Evolutionary conservation across 495 filamentous ascomycete genomes (phyloP).

Genomic region (Cercophora scortea): DNA sequence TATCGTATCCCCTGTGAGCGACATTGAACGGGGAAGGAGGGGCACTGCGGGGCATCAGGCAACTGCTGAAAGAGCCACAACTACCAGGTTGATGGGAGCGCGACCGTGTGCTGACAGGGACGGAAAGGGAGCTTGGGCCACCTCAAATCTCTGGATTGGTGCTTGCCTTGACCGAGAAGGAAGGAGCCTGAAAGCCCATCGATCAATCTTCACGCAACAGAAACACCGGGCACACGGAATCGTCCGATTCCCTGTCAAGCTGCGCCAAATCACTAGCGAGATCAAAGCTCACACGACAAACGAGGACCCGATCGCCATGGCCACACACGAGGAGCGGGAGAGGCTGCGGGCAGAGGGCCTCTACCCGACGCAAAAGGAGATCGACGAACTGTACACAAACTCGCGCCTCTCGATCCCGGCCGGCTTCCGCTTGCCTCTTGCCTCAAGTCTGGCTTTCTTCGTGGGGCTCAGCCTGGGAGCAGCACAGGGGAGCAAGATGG

Average conservation of each 20-base stretch:
- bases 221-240: too few relatives aligned
- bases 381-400: conserved; percentile 18
- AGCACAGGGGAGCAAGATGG: conserved; percentile 61
- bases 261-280: not conserved
- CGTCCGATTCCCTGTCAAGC: not conserved
- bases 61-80: too few relatives aligned
- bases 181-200: not conserved
- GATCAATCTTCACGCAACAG: too few relatives aligned
- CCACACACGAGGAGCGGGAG: not conserved
- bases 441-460: conserved; percentile 49
- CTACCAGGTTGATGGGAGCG: too few relatives aligned
- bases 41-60: too few relatives aligned
- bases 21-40: too few relatives aligned
- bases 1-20: too few relatives aligned
- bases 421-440: conserved; percentile 54
- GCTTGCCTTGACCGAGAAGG: not conserved
- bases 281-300: too few relatives aligned
- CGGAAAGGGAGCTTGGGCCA: conserved; percentile 17
- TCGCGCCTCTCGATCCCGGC: conserved; percentile 55
- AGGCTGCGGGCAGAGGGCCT: conserved; percentile 3
- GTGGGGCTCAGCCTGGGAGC: conserved; percentile 63
- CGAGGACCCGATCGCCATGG: not conserved
- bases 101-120: too few relatives aligned
- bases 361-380: conserved; percentile 3
- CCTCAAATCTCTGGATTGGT: not conserved